Percentiles rank a stretch among this genome's conserved stretches.
Evolutionary conservation across 441 rosid species (phyloP).

Genomic region (Raphanus hybrid): DNA sequence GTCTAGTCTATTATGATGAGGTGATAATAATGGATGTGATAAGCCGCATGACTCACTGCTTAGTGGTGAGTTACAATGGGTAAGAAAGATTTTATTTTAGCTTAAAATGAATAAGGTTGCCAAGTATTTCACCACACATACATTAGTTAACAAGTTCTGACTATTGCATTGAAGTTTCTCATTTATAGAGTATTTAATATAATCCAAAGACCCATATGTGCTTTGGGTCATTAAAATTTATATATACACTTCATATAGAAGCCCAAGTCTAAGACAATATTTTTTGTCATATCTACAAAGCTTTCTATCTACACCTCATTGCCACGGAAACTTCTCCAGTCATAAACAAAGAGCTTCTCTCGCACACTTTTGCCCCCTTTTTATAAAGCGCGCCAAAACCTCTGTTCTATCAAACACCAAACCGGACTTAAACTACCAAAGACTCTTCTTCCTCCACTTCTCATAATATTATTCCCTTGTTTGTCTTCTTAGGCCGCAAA

Average conservation of each 20-base stretch:
- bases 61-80: too few species aligned
- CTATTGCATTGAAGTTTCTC: background rate
- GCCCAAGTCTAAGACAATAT: slow-evolving; percentile 9
- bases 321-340: slow-evolving; percentile 18
- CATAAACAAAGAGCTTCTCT: slow-evolving; percentile 30
- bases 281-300: slow-evolving; percentile 18
- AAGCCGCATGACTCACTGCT: background rate
- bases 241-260: background rate
- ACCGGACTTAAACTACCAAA: slow-evolving; percentile 16
- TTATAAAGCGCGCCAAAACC: slow-evolving; percentile 16
- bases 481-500: background rate
- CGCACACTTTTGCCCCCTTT: slow-evolving; percentile 24
- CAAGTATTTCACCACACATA: slow-evolving; percentile 24
- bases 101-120: slow-evolving; percentile 23
- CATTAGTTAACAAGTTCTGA: slow-evolving; percentile 15
- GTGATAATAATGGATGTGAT: too few species aligned
- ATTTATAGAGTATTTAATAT: too few species aligned
- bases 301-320: slow-evolving; percentile 42
- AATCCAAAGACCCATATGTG: slow-evolving; percentile 38
- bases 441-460: background rate
- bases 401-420: slow-evolving; percentile 13
- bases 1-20: too few species aligned
- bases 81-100: too few species aligned
- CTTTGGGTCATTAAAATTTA: slow-evolving; percentile 11
- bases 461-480: background rate